Base-by-base conservation (phyloP, 371 early-diverging fungal species). In the Globomyces sp. region DNA sequence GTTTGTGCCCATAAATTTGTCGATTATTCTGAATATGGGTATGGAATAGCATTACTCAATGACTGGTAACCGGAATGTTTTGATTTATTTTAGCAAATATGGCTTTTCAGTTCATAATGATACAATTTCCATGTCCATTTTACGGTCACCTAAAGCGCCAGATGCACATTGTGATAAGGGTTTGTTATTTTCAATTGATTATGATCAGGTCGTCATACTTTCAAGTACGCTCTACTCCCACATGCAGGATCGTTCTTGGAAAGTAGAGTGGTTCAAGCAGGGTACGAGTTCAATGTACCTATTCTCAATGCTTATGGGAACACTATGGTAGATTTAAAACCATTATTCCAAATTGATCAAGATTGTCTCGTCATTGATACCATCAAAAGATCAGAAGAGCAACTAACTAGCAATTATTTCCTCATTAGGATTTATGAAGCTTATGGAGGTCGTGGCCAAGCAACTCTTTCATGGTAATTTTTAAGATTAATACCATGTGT, bases 1-100 rank as follows among this genome's bases (percentile, higher is more conserved):
- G 95, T 95, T 1, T 96, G 95, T 74, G 95, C 90, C 0, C 99
- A 98, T 83, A 93, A 91, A 71, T 98, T 90, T 77, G 95, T 90
- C 6, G 98, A 97, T 68, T 79, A 94, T 10, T 93, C 93, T 0
- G 97, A 98, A 68, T 87, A 83, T 55, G 95, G 93, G 1, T 96
- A 91, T 73, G 99, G 99, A 52, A 89, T 95, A n/a, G 89, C 96
- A 0, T 73, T 98, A 61, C 69, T 96, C 63, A 97, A 92, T 72
- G 95, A 98, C 73, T 88, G 92, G 86, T 95, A 91, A 90, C 92
- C 42, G 2, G n/a, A 46, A 24, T 6, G 13, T 41, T 58, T 36
- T 6, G 40, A 24, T 8, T 13, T 41, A 9, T 10, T 1, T 41
- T 42, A 74, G 81, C 71, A 82, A 80, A 51, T 80, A 78, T 63